A percentile compares a stretch with the other conserved stretches of the same genome.
phyloP scores from a whole-genome alignment of 805 yeast species.

The Komagataella kurtzmanii region DNA sequence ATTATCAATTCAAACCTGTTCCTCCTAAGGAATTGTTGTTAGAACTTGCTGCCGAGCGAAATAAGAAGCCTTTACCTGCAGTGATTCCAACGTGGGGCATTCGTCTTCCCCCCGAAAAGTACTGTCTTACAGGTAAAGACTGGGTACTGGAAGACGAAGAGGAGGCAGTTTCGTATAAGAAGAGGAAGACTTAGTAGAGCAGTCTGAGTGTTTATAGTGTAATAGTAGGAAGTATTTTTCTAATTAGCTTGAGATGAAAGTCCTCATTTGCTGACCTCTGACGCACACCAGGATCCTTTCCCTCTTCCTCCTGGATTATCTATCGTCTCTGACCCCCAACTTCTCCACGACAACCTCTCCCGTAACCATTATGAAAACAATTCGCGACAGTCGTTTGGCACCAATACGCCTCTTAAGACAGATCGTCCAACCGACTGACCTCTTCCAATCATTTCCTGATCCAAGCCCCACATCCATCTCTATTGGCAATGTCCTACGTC shows the following conservation, averaged over 20 bases:
- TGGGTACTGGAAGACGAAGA: slow-evolving; percentile 50
- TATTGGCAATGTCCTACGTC: slow-evolving; percentile 18
- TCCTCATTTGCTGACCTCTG: too few relatives aligned
- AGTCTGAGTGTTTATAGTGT: neutral
- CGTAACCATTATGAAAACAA: neutral
- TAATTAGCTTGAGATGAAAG: neutral
- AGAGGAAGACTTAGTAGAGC: slow-evolving; percentile 9
- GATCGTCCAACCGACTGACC: neutral
- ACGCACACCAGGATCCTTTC: neutral
- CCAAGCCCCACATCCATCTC: neutral
- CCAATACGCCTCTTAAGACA: neutral
- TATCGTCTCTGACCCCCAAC: neutral
- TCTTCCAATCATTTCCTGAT: neutral
- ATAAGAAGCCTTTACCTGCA: slow-evolving; percentile 80
- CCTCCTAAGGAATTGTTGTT: slow-evolving; percentile 87
- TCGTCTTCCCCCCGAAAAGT: slow-evolving; percentile 94
- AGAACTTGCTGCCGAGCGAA: slow-evolving; percentile 87
- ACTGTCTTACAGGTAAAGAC: slow-evolving; percentile 76
- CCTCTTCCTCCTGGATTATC: too few relatives aligned
- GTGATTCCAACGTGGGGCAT: slow-evolving; percentile 87
- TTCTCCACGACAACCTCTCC: neutral
- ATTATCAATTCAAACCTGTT: slow-evolving; percentile 89
- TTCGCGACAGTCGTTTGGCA: neutral
- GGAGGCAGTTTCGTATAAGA: slow-evolving; percentile 5
- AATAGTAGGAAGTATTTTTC: neutral